A percentile compares a stretch with the other conserved stretches of the same genome.
These are phyloP conservation scores for Umbelopsis sp. DNA, from an alignment of 192 early-diverging fungal genomes.

Conservation along the genomic window DNA sequence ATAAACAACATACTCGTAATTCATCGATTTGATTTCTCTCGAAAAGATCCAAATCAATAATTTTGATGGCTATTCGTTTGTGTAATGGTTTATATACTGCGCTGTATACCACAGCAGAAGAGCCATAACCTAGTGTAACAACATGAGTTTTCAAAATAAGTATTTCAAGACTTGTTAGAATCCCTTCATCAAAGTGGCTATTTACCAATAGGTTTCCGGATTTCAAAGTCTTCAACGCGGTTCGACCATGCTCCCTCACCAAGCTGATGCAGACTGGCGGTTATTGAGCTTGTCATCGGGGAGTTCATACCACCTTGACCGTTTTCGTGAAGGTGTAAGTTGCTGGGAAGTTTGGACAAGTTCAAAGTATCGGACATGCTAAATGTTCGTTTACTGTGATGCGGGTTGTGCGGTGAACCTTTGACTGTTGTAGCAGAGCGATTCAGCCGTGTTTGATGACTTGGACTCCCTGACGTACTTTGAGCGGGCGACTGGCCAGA, in stretches of 20 bases:
- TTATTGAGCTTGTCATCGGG: not conserved
- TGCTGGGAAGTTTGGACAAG: conserved; percentile 6
- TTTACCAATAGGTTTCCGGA: conserved; percentile 36
- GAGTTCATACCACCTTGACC: conserved; percentile 10
- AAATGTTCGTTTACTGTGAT: conserved; percentile 18
- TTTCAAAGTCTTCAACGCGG: conserved; percentile 37
- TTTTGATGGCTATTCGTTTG: conserved; percentile 78
- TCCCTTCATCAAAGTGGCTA: not conserved
- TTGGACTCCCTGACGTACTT: not conserved
- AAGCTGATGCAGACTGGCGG: conserved; percentile 6
- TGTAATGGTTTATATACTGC: conserved; percentile 74
- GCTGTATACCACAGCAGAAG: conserved; percentile 82
- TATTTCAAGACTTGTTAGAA: not conserved
- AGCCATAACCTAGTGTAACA: conserved; percentile 70
- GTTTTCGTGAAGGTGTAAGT: conserved; percentile 11
- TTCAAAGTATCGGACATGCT: conserved; percentile 13
- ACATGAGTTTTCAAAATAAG: too few species aligned
- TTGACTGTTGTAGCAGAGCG: conserved; percentile 15
- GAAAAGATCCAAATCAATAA: conserved; percentile 90
- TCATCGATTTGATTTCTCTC: conserved; percentile 92
- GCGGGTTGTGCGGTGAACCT: not conserved
- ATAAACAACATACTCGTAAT: conserved; percentile 58
- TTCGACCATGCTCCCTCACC: conserved; percentile 11
- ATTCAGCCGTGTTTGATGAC: not conserved
- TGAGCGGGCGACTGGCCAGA: not conserved